Evolutionary conservation across 75 land plant genomes (phyloP).

Genomic region (Cupressus sempervirens): DNA sequence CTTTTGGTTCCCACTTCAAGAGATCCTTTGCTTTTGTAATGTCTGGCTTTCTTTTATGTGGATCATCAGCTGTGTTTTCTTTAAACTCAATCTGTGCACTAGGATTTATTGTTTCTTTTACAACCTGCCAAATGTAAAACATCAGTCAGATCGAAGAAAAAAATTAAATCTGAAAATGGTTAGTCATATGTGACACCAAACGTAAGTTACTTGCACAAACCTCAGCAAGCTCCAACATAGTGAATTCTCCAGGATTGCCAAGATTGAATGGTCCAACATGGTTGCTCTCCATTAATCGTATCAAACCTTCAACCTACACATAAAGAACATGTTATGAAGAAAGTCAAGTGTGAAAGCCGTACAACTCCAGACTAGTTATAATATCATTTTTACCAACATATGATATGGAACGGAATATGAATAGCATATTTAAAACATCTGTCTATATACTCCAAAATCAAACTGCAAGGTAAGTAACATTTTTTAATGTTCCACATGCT

Average conservation of each 20-base stretch:
- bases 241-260: slow-evolving; percentile 54
- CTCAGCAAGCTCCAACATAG: slow-evolving; percentile 46
- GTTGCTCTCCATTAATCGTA: slow-evolving; percentile 37
- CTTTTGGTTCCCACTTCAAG: slow-evolving; percentile 67
- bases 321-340: neutral
- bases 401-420: neutral
- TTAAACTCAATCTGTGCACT: slow-evolving; percentile 55
- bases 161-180: neutral
- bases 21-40: slow-evolving; percentile 62
- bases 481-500: neutral
- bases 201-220: slow-evolving; percentile 12
- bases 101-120: slow-evolving; percentile 64
- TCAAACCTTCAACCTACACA: slow-evolving; percentile 38
- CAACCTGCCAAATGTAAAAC: slow-evolving; percentile 39
- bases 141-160: neutral
- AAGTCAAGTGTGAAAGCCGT: neutral
- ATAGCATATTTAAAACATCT: neutral
- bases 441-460: neutral
- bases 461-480: neutral
- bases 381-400: neutral
- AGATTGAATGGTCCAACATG: slow-evolving; percentile 53
- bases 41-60: slow-evolving; percentile 84
- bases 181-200: neutral
- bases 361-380: neutral
- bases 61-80: slow-evolving; percentile 76